phyloP scores from a whole-genome alignment of 306 rosid species.

The Quercus wislizeni region DNA sequence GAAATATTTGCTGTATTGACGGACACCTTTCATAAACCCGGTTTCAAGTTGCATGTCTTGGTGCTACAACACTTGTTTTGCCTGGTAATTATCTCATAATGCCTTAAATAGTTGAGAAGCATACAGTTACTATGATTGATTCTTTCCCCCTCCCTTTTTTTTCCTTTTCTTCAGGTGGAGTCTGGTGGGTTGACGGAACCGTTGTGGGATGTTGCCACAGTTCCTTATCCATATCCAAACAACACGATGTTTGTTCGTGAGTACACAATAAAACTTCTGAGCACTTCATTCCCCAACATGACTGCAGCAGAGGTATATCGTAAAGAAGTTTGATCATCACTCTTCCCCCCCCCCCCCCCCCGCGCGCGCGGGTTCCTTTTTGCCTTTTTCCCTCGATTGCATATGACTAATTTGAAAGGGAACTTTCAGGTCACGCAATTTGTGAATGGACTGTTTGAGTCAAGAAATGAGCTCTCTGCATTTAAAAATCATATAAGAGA shows the following conservation, averaged over 20 bases:
- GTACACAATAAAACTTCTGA: slow-evolving; percentile 85
- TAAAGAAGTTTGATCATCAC: neutral
- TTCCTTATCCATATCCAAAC: slow-evolving; percentile 55
- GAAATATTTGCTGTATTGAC: slow-evolving; percentile 94
- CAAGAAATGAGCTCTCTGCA: slow-evolving; percentile 65
- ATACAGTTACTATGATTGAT: neutral
- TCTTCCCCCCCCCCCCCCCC: too few species aligned
- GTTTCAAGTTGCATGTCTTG: slow-evolving; percentile 95
- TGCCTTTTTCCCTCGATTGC: neutral
- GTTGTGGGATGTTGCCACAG: slow-evolving; percentile 76
- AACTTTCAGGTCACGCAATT: slow-evolving; percentile 79
- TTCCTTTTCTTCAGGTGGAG: slow-evolving; percentile 56
- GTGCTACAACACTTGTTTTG: slow-evolving; percentile 96
- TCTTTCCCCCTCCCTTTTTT: too few species aligned
- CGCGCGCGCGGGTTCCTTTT: neutral
- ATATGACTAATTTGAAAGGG: slow-evolving; percentile 13
- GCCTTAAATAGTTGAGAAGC: neutral
- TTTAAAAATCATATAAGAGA: slow-evolving; percentile 87
- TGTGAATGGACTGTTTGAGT: slow-evolving; percentile 83
- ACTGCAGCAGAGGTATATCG: slow-evolving; percentile 73
- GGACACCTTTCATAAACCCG: slow-evolving; percentile 96
- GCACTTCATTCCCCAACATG: slow-evolving; percentile 96
- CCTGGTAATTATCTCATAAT: slow-evolving; percentile 51
- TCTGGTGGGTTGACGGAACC: slow-evolving; percentile 83
- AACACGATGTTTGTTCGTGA: slow-evolving; percentile 79